Percentiles rank a stretch among this genome's conserved stretches.
These are phyloP conservation scores for Cetraspora pellucida DNA, from an alignment of 192 early-diverging fungal species.

Conservation along the genomic window DNA sequence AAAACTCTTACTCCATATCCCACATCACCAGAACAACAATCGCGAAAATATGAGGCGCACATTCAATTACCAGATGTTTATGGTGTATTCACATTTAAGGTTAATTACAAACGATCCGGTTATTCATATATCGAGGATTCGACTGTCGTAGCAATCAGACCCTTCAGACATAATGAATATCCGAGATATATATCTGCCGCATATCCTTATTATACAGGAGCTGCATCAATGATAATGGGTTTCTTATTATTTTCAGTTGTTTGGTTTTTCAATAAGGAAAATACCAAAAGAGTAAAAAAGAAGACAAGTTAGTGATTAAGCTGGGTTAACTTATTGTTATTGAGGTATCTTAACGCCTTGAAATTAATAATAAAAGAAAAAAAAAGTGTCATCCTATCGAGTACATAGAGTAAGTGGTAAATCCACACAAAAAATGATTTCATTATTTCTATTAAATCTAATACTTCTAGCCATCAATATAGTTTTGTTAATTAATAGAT, in stretches of 20 bases:
- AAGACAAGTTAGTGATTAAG: background rate
- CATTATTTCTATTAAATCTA: no score
- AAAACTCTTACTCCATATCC: slow-evolving; percentile 62
- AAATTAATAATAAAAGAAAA: no score
- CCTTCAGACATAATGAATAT: slow-evolving; percentile 95
- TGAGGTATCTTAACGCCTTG: no score
- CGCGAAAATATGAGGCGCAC: slow-evolving; percentile 47
- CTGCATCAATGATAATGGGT: slow-evolving; percentile 80
- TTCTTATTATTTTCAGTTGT: slow-evolving; percentile 81
- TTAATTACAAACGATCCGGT: slow-evolving; percentile 91
- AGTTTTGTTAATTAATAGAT: no score
- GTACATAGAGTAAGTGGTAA: no score
- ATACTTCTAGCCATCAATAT: no score
- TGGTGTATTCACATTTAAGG: slow-evolving; percentile 96
- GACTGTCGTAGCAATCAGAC: slow-evolving; percentile 84
- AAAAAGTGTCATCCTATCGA: no score
- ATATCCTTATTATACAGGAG: slow-evolving; percentile 93
- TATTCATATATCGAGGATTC: slow-evolving; percentile 70
- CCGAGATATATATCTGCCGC: slow-evolving; percentile 88
- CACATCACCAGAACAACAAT: slow-evolving; percentile 36
- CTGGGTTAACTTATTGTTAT: no score
- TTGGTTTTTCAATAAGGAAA: slow-evolving; percentile 67
- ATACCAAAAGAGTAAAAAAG: background rate
- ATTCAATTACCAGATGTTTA: slow-evolving; percentile 87
- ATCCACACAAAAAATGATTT: no score